Conservation (phyloP, 2,329 filamentous ascomycete species). For the Cytospora piceicola region DNA sequence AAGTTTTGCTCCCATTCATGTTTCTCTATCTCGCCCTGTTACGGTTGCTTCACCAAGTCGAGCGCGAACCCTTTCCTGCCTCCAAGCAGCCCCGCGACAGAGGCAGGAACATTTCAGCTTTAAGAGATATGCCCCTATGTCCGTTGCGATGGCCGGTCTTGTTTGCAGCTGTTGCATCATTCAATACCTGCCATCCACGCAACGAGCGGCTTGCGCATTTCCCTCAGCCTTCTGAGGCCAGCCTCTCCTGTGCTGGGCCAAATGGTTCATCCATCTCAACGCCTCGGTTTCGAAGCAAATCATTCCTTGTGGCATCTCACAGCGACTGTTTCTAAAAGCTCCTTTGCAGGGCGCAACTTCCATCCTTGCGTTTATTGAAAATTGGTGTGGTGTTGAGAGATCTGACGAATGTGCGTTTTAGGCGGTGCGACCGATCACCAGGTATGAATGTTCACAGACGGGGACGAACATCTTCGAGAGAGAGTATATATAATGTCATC, state of each 20-base stretch:
- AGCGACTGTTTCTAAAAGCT: slow-evolving; percentile 32
- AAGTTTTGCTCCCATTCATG: slow-evolving; percentile 42
- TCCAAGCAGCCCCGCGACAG: slow-evolving; percentile 7
- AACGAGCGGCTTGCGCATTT: neutral
- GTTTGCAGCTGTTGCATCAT: neutral
- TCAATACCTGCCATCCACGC: neutral
- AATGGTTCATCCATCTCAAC: neutral
- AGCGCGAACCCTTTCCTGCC: slow-evolving; percentile 23
- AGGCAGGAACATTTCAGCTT: neutral
- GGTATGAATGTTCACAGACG: slow-evolving; percentile 55
- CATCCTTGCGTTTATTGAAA: slow-evolving; percentile 25
- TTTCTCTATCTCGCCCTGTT: slow-evolving; percentile 32
- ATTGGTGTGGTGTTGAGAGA: slow-evolving; percentile 33
- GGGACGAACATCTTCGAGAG: slow-evolving; percentile 30
- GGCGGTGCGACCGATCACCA: slow-evolving; percentile 76
- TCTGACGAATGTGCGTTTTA: slow-evolving; percentile 46
- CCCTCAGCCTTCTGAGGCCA: neutral
- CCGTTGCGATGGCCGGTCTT: neutral
- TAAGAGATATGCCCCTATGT: neutral
- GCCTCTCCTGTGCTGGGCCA: neutral
- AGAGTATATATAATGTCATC: slow-evolving; percentile 32
- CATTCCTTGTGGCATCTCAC: slow-evolving; percentile 7
- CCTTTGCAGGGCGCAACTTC: slow-evolving; percentile 24
- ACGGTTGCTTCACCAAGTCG: slow-evolving; percentile 23
- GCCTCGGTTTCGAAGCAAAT: slow-evolving; percentile 1